Base-by-base conservation (phyloP, 129 eudicot genomes). In the Flaveria sonorensis region DNA sequence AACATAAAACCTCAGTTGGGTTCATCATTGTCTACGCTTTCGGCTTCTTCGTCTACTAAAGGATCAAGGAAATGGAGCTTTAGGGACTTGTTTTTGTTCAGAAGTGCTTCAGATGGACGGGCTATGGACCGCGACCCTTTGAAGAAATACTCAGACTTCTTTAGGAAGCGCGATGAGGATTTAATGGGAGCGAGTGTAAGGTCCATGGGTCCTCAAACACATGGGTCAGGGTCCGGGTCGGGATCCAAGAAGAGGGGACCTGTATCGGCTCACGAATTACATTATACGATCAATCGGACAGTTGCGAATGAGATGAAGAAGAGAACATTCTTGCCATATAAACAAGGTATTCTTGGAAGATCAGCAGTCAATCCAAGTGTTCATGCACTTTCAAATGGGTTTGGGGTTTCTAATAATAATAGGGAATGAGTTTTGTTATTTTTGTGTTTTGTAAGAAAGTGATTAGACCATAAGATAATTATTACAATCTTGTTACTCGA, bases 31-130 rank as follows among this genome's bases (percentile, higher is more conserved):
- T 52, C 74, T 8, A 36, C 84, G 0, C 76, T 81, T 28, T 23
- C 87, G 7, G 23, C 81, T 26, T 71, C 88, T 14, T 13, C 83
- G 8, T 65, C 73, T 24, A 6, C 81, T 8, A 71, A 83, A 16
- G 50, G 74, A 6, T 30, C 76, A 2, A 85, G 77, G 56, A 85
- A 87, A 57, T 91, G 97, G 97, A 87, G 84, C 5, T 46, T 91
- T 20, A 91, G 50, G 77, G 88, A 88, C 73, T 74, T 91, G 32
- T 86, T 91, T 79, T 75, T 91, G 89, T 91, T 91, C 74, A 82
- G 97, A 47, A 91, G 97, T 32, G 90, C 90, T 57, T 91, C 97
- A 28, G 97, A 88, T 57, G 97, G 97, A 52, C 82, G 92, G 11
- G 88, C 94, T 30, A 72, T 84, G 60, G 94, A 85, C 18, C 87